Evolutionary conservation across 257 asterid species (phyloP), one percentile per base, ranked within the genome.

Genomic region (Fraxinus anomala): DNA sequence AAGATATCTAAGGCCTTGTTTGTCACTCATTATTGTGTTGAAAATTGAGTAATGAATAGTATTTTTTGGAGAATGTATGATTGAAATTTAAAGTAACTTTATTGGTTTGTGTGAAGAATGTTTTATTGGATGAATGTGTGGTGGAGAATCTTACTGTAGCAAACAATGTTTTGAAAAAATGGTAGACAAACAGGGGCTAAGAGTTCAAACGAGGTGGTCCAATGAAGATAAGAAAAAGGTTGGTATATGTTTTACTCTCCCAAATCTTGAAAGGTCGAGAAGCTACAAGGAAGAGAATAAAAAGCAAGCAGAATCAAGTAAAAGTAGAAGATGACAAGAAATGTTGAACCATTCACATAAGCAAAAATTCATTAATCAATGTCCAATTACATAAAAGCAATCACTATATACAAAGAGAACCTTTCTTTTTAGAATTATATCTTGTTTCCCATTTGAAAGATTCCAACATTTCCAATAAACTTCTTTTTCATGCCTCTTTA

Each of bases 301-400:
- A 12, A 63, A 9, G 36, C 70, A 76, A 51, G 70, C 37, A 80
- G 89, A 86, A 80, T 83, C 80, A 71, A 80, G 79, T 17, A 81
- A 75, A 68, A 78, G 72, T 17, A 21, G 34, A 21, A 68, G 28
- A 49, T 65, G 68, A 11, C 12, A 14, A 77, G 47, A 68, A 70
- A 75, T 65, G 78, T 71, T 78, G 61, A 65, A 77, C 74, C 77
- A 42, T 42, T 11, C 51, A 2, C 4, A 37, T 42, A 63, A 63
- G 13, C 36, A 24, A 63, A 26, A 16, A 23, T 24, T 12, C 69
- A 26, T 63, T 12, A 56, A 7, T 59, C 67, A 59, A 21, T 23
- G 17, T 24, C 69, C 69, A 26, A 63, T 63, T 63, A 42, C 51
- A 11, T 42, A 42, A 42, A 42, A 40, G 47, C 47, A 40, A 40